Conservation (phyloP, 2,329 filamentous ascomycete genomes). For the Alternaria viburni region DNA sequence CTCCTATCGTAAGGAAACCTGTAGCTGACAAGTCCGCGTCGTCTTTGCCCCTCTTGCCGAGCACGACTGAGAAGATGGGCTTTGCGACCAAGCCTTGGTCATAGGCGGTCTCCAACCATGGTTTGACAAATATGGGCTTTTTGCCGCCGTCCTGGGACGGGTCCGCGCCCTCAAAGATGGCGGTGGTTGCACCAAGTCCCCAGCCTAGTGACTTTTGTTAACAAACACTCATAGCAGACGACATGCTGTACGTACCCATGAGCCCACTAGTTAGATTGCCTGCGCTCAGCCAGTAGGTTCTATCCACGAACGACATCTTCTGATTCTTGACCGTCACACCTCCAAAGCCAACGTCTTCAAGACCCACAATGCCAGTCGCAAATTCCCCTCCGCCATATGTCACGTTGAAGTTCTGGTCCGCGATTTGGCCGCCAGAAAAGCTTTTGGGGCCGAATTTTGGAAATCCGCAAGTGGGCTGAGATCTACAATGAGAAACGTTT, state of each 20-base stretch:
- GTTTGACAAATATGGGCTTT: background rate
- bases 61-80: background rate
- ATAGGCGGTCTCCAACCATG: background rate
- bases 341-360: background rate
- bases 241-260: background rate
- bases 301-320: background rate
- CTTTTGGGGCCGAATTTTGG: background rate
- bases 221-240: background rate
- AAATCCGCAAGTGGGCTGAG: background rate
- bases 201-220: background rate
- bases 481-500: background rate
- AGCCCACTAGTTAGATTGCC: background rate
- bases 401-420: background rate
- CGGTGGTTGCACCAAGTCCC: background rate
- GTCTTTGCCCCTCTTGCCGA: background rate
- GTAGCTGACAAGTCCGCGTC: background rate
- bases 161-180: background rate
- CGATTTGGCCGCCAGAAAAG: background rate
- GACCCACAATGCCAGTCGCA: background rate
- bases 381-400: background rate
- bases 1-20: background rate
- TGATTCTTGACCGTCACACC: background rate
- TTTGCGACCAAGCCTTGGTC: background rate
- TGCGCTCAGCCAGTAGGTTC: background rate
- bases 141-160: background rate